Percentiles rank a stretch among this genome's conserved stretches.
Evolutionary conservation across 257 asterid genomes (phyloP).

Genomic region (Oldenlandia corymbosa): DNA sequence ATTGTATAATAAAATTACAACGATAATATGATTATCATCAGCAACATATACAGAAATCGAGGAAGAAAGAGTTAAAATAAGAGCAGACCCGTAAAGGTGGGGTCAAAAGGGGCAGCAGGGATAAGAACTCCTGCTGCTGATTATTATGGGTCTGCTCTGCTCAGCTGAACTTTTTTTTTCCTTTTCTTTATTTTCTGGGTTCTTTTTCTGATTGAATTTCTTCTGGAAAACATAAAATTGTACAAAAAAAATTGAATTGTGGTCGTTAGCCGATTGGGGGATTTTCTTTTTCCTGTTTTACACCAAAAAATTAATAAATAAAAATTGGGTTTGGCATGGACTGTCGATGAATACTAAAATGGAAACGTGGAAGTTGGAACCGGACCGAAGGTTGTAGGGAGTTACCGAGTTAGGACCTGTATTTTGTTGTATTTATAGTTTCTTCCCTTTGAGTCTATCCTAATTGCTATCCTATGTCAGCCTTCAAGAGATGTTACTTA

Average conservation of each 20-base stretch:
- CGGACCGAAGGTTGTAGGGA: too few species aligned
- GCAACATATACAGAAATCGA: constrained; percentile 8
- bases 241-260: background rate
- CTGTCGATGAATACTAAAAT: constrained; percentile 1
- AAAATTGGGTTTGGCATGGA: background rate
- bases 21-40: background rate
- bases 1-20: too few species aligned
- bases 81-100: constrained; percentile 3
- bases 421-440: background rate
- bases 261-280: background rate
- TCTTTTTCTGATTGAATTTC: background rate
- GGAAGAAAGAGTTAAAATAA: too few species aligned
- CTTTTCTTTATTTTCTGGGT: too few species aligned
- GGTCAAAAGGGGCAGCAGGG: background rate
- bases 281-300: background rate
- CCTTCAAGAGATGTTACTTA: too few species aligned
- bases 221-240: background rate
- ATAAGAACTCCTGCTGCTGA: background rate
- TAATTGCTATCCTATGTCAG: background rate
- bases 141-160: background rate
- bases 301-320: too few species aligned
- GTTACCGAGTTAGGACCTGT: background rate
- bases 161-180: too few species aligned
- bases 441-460: background rate
- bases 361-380: background rate